Evolutionary conservation across 2,329 filamentous ascomycete species (phyloP).

Genomic region (Colletotrichum salicis): DNA sequence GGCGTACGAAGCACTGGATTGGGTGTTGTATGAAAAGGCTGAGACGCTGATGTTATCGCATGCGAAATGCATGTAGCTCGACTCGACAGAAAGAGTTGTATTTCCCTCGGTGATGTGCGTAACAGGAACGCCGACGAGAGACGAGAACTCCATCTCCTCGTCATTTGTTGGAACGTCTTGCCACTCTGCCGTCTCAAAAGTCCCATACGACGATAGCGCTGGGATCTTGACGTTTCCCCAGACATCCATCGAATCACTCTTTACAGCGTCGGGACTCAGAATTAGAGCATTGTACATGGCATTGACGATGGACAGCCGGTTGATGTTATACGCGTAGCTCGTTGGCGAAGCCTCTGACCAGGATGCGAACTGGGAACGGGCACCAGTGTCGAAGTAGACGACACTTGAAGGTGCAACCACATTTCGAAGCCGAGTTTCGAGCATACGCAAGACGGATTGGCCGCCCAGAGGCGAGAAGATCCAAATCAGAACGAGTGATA

Average conservation of each 20-base stretch:
- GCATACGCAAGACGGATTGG: conserved; percentile 42
- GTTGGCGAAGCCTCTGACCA: not conserved
- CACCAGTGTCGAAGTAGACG: not conserved
- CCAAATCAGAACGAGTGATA: conserved; percentile 43
- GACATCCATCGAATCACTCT: conserved; percentile 38
- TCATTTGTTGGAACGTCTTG: not conserved
- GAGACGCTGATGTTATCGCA: conserved; percentile 7
- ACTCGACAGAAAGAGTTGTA: conserved; percentile 15
- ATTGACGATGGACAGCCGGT: not conserved
- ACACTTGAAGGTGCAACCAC: not conserved
- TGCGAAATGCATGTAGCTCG: conserved; percentile 17
- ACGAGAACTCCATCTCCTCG: not conserved
- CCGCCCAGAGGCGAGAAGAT: conserved; percentile 44
- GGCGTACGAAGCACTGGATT: not conserved
- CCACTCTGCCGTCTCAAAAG: not conserved
- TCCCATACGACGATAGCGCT: conserved; percentile 6
- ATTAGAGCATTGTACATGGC: conserved; percentile 36
- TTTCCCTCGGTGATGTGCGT: conserved; percentile 2
- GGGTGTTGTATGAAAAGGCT: not conserved
- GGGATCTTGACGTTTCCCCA: conserved; percentile 45
- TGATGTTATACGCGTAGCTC: not conserved
- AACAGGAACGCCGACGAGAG: conserved; percentile 9
- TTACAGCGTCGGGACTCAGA: conserved; percentile 36
- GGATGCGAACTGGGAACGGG: not conserved
- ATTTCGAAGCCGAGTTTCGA: not conserved